These are phyloP conservation scores for Globisporangium spiculum DNA, from an alignment of 352 stramenopile genomes.

Conservation along the genomic window DNA sequence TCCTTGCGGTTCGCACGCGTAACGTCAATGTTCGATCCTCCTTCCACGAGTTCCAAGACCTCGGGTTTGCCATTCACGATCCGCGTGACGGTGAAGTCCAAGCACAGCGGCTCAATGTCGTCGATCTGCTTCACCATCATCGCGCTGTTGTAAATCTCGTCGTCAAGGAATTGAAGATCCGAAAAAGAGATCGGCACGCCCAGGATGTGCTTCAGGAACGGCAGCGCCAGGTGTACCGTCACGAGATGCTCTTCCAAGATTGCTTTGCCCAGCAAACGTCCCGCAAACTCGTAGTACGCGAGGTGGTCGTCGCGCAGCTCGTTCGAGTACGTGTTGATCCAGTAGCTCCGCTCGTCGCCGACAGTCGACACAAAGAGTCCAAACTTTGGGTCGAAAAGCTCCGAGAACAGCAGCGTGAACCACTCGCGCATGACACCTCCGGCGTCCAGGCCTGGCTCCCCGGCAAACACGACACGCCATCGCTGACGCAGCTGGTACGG, in stretches of 20 bases:
- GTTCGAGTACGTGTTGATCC: conserved; percentile 77
- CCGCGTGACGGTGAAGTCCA: conserved; percentile 78
- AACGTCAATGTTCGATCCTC: conserved; percentile 89
- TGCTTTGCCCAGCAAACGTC: conserved; percentile 82
- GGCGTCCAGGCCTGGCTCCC: conserved; percentile 82
- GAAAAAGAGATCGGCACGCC: conserved; percentile 86
- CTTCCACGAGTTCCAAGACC: conserved; percentile 89
- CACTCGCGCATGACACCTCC: conserved; percentile 89
- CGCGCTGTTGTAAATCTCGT: conserved; percentile 76
- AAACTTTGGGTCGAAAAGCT: conserved; percentile 78
- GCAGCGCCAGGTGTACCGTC: conserved; percentile 71
- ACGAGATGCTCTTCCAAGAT: conserved; percentile 85
- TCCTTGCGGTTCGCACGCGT: conserved; percentile 94
- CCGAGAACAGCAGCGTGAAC: conserved; percentile 82
- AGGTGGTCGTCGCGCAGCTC: conserved; percentile 59
- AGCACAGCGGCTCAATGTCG: conserved; percentile 69
- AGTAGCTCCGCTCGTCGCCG: conserved; percentile 78
- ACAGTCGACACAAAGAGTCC: conserved; percentile 76
- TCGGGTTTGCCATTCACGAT: conserved; percentile 60
- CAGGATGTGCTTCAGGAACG: conserved; percentile 88
- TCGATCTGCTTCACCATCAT: conserved; percentile 67
- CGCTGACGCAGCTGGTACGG: conserved; percentile 78
- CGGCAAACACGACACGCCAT: conserved; percentile 83
- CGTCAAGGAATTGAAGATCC: conserved; percentile 88
- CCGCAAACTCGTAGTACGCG: conserved; percentile 77